Conservation (phyloP, 129 eudicot species). For the Solidago caesia region DNA sequence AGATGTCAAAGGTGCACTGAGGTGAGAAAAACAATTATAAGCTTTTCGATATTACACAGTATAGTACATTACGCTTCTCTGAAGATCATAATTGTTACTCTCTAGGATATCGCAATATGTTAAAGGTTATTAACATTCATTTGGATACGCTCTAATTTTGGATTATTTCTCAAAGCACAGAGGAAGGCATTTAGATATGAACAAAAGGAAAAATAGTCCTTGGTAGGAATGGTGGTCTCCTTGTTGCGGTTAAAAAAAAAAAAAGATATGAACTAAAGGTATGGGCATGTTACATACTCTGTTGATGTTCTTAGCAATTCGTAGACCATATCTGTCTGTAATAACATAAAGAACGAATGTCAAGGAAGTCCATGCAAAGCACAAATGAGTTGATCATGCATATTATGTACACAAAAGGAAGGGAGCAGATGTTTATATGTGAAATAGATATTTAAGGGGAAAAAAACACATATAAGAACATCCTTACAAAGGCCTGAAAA, state of each 20-base stretch:
- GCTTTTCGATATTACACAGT: constrained; percentile 6
- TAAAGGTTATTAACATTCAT: constrained; percentile 3
- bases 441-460: background rate
- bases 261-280: background rate
- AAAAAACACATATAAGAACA: background rate
- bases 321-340: constrained; percentile 97
- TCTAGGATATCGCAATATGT: constrained; percentile 11
- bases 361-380: constrained; percentile 22
- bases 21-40: constrained; percentile 24
- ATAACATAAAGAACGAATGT: constrained; percentile 35
- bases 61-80: background rate
- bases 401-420: background rate
- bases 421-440: background rate
- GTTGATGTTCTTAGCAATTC: constrained; percentile 94
- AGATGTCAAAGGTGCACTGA: constrained; percentile 91
- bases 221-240: too few relatives aligned
- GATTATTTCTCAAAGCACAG: background rate
- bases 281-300: constrained; percentile 58
- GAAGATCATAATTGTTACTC: background rate
- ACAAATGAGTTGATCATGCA: constrained; percentile 5
- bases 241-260: too few relatives aligned
- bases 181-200: background rate
- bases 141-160: constrained; percentile 12
- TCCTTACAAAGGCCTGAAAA: constrained; percentile 19
- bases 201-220: background rate